A percentile compares a stretch with the other conserved stretches of the same genome.
phyloP scores from a whole-genome alignment of 495 filamentous ascomycete species.

The Penicillium maclennaniae region DNA sequence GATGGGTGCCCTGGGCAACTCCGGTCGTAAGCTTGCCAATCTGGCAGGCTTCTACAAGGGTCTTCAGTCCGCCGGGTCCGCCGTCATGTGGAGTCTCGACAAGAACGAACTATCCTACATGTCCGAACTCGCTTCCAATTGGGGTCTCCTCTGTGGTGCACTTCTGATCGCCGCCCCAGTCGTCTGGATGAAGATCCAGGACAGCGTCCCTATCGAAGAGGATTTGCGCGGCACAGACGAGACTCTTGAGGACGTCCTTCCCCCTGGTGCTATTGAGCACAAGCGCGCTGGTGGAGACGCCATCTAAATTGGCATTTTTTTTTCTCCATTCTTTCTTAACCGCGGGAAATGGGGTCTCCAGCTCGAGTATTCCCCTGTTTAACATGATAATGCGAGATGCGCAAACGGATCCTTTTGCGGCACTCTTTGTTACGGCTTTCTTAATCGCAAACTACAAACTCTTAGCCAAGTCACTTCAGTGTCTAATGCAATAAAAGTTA shows the following conservation, averaged over 20 bases:
- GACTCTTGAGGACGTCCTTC: slow-evolving; percentile 62
- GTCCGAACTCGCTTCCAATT: slow-evolving; percentile 49
- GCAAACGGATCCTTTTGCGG: background rate
- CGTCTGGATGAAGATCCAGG: slow-evolving; percentile 67
- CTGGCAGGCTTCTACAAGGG: slow-evolving; percentile 91
- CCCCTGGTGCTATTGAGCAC: slow-evolving; percentile 14
- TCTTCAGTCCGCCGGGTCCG: slow-evolving; percentile 80
- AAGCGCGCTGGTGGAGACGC: slow-evolving; percentile 10
- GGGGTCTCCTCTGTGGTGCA: slow-evolving; percentile 63
- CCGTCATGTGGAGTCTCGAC: slow-evolving; percentile 78
- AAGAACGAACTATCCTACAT: slow-evolving; percentile 56
- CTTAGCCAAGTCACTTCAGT: background rate
- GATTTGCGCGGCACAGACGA: slow-evolving; percentile 75
- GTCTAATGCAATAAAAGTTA: background rate
- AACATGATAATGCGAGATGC: background rate
- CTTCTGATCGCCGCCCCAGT: slow-evolving; percentile 68
- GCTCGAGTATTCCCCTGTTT: background rate
- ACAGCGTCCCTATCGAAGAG: slow-evolving; percentile 65
- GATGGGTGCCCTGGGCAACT: slow-evolving; percentile 89
- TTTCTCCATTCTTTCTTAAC: background rate
- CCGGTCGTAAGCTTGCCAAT: slow-evolving; percentile 83
- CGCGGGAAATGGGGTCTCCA: background rate
- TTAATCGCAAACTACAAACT: background rate
- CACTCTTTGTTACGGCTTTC: background rate
- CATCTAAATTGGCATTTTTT: slow-evolving; percentile 1